These are phyloP conservation scores for Fomes fomentarius DNA, from an alignment of 1,284 basidiomycete genomes.

Conservation along the genomic window DNA sequence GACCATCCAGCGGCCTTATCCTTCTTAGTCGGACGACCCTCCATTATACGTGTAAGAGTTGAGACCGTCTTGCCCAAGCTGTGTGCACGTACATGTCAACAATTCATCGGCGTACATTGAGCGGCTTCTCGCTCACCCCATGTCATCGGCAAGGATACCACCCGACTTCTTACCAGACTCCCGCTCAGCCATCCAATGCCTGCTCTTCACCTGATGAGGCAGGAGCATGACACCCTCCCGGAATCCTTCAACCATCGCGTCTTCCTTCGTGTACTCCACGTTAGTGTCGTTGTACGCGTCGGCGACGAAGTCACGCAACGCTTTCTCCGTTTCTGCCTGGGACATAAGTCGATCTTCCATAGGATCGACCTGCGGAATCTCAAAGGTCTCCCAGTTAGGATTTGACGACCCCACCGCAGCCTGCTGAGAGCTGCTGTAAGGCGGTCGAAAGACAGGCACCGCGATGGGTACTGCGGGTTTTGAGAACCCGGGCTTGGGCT, in stretches of 20 bases:
- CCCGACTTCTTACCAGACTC: conserved; percentile 81
- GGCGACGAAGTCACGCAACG: conserved; percentile 60
- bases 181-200: conserved; percentile 87
- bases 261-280: conserved; percentile 58
- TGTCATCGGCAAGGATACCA: conserved; percentile 93
- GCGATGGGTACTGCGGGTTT: conserved; percentile 14
- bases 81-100: not conserved
- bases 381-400: conserved; percentile 36
- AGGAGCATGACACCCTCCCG: conserved; percentile 69
- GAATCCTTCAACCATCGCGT: conserved; percentile 77
- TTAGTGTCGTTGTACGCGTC: conserved; percentile 40
- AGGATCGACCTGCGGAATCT: conserved; percentile 33
- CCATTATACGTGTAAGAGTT: conserved; percentile 81
- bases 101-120: not conserved
- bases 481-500: conserved; percentile 7
- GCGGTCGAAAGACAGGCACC: not conserved
- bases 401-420: conserved; percentile 17
- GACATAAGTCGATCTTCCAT: conserved; percentile 41
- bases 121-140: conserved; percentile 58
- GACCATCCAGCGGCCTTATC: conserved; percentile 78
- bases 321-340: conserved; percentile 63
- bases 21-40: conserved; percentile 67
- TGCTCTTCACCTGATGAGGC: conserved; percentile 86
- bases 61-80: conserved; percentile 95
- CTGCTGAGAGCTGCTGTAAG: no score